phyloP scores from a whole-genome alignment of 257 asterid species.

The Eustoma russellianum region DNA sequence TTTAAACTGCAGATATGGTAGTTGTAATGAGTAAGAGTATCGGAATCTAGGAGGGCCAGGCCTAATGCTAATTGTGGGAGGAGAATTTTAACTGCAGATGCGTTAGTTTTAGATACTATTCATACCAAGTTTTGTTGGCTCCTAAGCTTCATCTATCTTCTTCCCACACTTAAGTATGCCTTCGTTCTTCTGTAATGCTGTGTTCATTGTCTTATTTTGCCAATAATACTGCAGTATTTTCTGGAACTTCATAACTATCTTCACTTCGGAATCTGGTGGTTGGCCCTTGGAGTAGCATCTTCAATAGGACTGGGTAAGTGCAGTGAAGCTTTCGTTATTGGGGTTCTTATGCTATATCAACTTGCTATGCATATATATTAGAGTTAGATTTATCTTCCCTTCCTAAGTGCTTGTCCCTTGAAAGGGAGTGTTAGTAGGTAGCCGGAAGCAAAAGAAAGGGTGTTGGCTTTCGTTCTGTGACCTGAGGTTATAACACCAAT shows the following conservation, averaged over 20 bases:
- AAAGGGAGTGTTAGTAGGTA: too few species aligned
- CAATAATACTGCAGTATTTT: slow-evolving; percentile 16
- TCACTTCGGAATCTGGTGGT: slow-evolving; percentile 31
- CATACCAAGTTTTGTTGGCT: background rate
- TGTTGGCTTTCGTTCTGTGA: too few species aligned
- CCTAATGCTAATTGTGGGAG: background rate
- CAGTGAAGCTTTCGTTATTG: background rate
- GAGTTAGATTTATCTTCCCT: background rate
- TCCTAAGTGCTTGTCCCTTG: background rate
- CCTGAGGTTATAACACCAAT: too few species aligned
- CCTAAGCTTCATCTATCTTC: background rate
- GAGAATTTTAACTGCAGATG: background rate
- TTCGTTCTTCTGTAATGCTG: too few species aligned
- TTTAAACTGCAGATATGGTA: too few species aligned
- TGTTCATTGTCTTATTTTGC: slow-evolving; percentile 8
- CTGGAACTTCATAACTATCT: slow-evolving; percentile 21
- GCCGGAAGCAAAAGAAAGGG: background rate
- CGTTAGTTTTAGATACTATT: background rate
- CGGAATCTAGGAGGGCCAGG: too few species aligned
- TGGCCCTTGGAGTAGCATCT: slow-evolving; percentile 35
- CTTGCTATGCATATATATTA: background rate
- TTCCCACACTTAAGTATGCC: background rate
- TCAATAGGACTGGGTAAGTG: slow-evolving; percentile 32
- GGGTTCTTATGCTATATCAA: background rate
- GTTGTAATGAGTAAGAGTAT: too few species aligned